phyloP scores from a whole-genome alignment of 129 eudicot species.

The Centrapalus pauciflorus region DNA sequence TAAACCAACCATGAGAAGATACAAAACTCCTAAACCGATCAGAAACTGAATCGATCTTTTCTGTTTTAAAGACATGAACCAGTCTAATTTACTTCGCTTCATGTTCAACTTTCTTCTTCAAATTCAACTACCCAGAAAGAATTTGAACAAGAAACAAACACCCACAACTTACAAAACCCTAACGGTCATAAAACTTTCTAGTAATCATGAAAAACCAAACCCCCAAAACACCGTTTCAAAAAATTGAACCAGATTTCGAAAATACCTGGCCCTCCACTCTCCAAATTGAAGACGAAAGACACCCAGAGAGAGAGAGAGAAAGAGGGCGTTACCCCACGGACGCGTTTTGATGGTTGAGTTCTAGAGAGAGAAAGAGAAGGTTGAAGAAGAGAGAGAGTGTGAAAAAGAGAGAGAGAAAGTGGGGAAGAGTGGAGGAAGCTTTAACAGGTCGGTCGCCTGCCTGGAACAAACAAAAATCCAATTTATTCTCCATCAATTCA shows the following conservation, averaged over 20 bases:
- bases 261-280: neutral
- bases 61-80: slow-evolving; percentile 45
- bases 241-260: neutral
- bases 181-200: slow-evolving; percentile 3
- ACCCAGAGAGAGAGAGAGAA: slow-evolving; percentile 5
- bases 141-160: slow-evolving; percentile 4
- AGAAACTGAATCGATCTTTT: slow-evolving; percentile 59
- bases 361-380: slow-evolving; percentile 16
- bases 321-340: slow-evolving; percentile 6
- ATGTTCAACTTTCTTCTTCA: slow-evolving; percentile 17
- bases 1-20: slow-evolving; percentile 51
- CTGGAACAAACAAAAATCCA: slow-evolving; percentile 18
- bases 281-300: neutral
- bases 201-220: slow-evolving; percentile 23
- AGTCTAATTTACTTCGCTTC: slow-evolving; percentile 48
- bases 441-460: slow-evolving; percentile 40
- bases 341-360: slow-evolving; percentile 20
- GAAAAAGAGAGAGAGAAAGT: slow-evolving; percentile 30
- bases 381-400: neutral
- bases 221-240: neutral
- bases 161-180: slow-evolving; percentile 19
- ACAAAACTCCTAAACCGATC: slow-evolving; percentile 46
- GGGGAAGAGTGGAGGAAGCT: slow-evolving; percentile 20
- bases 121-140: neutral
- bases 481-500: slow-evolving; percentile 19